Percentiles rank a stretch among this genome's conserved stretches.
These are phyloP conservation scores for Picochlorum sp. DNA, from an alignment of 139 green algal species.

Conservation along the genomic window DNA sequence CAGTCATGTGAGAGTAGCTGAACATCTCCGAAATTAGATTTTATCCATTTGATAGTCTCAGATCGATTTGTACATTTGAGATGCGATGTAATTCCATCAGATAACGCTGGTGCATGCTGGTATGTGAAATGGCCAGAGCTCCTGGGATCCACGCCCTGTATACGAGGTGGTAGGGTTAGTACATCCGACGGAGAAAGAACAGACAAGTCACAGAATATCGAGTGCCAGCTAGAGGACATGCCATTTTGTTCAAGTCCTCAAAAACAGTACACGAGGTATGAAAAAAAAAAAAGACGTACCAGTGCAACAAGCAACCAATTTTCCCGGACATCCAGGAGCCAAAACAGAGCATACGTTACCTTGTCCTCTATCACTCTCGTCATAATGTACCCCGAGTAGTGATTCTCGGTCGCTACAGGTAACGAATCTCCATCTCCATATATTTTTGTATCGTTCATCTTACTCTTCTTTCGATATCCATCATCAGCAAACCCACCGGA, in stretches of 20 bases:
- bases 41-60: background rate
- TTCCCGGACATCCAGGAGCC: background rate
- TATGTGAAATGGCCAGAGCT: slow-evolving; percentile 7
- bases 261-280: no score
- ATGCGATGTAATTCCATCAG: background rate
- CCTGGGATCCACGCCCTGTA: slow-evolving; percentile 1
- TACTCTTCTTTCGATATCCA: background rate
- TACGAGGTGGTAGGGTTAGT: background rate
- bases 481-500: background rate
- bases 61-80: background rate
- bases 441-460: background rate
- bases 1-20: background rate
- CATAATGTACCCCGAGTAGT: background rate
- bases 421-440: background rate
- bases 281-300: background rate
- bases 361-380: slow-evolving; percentile 9
- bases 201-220: background rate
- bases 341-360: slow-evolving; percentile 2
- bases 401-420: background rate
- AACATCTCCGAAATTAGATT: background rate
- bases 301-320: background rate
- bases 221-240: background rate
- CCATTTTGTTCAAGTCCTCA: background rate
- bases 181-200: background rate
- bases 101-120: background rate